These are phyloP conservation scores for Ajuga reptans DNA, from an alignment of 305 asterid genomes.

Conservation along the genomic window DNA sequence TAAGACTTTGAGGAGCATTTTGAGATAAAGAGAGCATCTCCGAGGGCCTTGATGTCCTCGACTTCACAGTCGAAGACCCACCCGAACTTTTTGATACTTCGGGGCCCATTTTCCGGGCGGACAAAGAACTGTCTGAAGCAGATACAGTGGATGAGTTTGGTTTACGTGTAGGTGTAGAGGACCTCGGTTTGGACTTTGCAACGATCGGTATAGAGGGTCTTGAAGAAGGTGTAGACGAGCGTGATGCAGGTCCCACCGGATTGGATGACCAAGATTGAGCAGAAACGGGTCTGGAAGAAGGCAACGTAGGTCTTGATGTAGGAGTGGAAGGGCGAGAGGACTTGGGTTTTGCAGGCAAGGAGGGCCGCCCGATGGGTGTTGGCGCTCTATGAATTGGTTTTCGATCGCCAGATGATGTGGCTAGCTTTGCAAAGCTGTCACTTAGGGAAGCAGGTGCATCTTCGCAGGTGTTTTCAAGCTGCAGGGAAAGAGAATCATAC, in stretches of 20 bases:
- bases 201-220: conserved; percentile 36
- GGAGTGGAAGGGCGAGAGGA: conserved; percentile 52
- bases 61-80: conserved; percentile 37
- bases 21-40: conserved; percentile 29
- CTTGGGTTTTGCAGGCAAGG: conserved; percentile 26
- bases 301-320: conserved; percentile 40
- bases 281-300: conserved; percentile 38
- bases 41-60: conserved; percentile 41
- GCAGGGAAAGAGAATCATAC: conserved; percentile 24
- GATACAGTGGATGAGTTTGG: conserved; percentile 23
- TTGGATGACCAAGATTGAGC: conserved; percentile 28
- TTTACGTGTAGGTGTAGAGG: conserved; percentile 47
- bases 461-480: conserved; percentile 29
- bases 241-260: conserved; percentile 29
- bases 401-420: conserved; percentile 18
- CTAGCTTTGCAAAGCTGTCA: conserved; percentile 13
- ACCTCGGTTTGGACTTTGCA: conserved; percentile 40
- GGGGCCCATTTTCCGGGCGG: conserved; percentile 27
- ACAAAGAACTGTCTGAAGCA: conserved; percentile 26
- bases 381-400: conserved; percentile 18
- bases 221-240: conserved; percentile 41
- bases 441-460: conserved; percentile 15
- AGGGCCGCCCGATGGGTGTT: conserved; percentile 22
- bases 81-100: conserved; percentile 24
- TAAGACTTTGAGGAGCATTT: conserved; percentile 31